phyloP scores from a whole-genome alignment of 805 yeast genomes.

The Komagataella populi region DNA sequence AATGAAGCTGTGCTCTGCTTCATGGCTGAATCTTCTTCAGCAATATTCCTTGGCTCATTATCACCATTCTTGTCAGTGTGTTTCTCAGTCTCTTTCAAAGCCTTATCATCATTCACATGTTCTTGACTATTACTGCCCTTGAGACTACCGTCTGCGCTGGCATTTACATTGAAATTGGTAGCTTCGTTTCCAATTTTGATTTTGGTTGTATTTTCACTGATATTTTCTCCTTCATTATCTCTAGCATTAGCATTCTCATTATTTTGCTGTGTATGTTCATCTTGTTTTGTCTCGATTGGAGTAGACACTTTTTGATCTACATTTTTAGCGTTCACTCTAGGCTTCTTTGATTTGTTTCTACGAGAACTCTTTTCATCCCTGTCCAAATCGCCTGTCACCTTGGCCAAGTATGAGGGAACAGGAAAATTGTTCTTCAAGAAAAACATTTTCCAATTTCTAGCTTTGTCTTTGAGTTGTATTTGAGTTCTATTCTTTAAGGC shows the following conservation, averaged over 20 bases:
- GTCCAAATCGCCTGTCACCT: constrained; percentile 81
- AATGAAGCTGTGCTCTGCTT: background rate
- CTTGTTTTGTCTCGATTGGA: background rate
- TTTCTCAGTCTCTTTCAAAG: background rate
- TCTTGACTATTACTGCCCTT: background rate
- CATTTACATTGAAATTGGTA: background rate
- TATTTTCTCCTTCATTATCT: background rate
- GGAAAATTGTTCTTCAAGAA: constrained; percentile 63
- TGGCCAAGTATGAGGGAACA: constrained; percentile 65
- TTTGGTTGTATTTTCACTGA: background rate
- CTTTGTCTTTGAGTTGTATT: constrained; percentile 91
- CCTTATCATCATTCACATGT: background rate
- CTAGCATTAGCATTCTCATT: background rate
- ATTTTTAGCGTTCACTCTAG: background rate
- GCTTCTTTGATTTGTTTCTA: background rate
- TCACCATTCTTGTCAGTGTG: background rate
- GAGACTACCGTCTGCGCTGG: background rate
- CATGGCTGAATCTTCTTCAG: background rate
- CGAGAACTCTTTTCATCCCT: constrained; percentile 4
- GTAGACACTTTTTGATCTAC: background rate
- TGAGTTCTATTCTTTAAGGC: constrained; percentile 77
- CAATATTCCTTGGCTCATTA: background rate
- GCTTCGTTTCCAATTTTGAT: background rate
- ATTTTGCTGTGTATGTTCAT: background rate
- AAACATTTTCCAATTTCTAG: constrained; percentile 88